A percentile compares a stretch with the other conserved stretches of the same genome.
Conservation (phyloP, 371 early-diverging fungal species). For the Circinella umbellata region DNA sequence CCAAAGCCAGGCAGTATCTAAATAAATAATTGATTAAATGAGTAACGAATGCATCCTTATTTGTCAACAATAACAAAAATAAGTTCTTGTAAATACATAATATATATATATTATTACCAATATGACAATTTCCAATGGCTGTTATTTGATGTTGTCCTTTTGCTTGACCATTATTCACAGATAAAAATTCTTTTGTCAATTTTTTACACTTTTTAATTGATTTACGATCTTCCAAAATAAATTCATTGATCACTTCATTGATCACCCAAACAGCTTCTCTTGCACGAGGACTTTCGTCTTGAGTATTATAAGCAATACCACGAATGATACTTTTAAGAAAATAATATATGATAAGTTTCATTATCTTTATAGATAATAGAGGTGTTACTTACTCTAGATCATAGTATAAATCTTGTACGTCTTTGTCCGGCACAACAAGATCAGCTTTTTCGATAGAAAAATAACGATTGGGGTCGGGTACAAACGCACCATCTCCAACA, state of each 20-base stretch:
- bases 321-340: constrained; percentile 69
- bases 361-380: too few relatives aligned
- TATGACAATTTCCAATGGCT: constrained; percentile 89
- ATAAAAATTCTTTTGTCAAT: constrained; percentile 69
- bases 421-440: constrained; percentile 70
- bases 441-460: constrained; percentile 63
- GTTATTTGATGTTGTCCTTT: constrained; percentile 64
- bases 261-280: constrained; percentile 74
- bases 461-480: constrained; percentile 70
- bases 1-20: constrained; percentile 87
- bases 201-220: constrained; percentile 61
- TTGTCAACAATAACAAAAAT: too few relatives aligned
- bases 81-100: background rate
- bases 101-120: constrained; percentile 50
- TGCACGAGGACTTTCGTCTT: constrained; percentile 66
- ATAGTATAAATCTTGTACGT: constrained; percentile 70
- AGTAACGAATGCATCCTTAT: background rate
- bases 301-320: constrained; percentile 80
- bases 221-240: constrained; percentile 56
- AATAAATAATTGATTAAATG: background rate
- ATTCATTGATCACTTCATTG: constrained; percentile 82
- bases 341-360: too few relatives aligned
- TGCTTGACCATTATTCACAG: constrained; percentile 52
- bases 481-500: constrained; percentile 68
- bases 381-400: constrained; percentile 65